Base-by-base conservation (phyloP, 495 filamentous ascomycete genomes). In the Massariosphaeria phaeospora region DNA sequence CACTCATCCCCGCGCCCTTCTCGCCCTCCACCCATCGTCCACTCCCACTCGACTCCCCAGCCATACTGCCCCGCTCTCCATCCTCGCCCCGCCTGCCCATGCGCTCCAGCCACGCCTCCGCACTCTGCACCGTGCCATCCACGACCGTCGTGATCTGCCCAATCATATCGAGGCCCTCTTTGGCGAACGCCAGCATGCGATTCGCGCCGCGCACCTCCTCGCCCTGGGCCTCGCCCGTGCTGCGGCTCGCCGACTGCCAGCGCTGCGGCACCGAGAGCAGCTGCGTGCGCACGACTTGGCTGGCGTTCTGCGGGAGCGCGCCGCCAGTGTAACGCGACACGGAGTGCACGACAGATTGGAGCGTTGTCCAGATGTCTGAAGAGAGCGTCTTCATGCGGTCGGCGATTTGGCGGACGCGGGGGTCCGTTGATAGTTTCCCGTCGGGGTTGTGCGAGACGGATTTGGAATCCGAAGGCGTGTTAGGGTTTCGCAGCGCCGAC, bases 141-240 rank as follows among this genome's bases (percentile, higher is more conserved):
- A 96, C 79, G 0, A 91, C 83, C 0, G 79, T 80, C 21, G 79
- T 86, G 35, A 97, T 88, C 65, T 94, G 86, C 0, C 78, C 74
- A 77, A 96, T 86, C 79, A 95, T 91, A 58, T 94, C 86, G 20
- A 97, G 75, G 2, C 88, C 87, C 67, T 95, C 90, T 54, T 84
- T 85, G 1, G 89, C 89, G 26, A 97, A 79, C 0, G 90, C 81
- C 10, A 96, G 62, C 29, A 89, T 88, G 13, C 83, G 72, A 53
- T 85, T 79, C 2, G 86, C 87, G 17, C 76, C 73, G 23, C 74
- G 63, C 8, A 57, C 79, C 69, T 39, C 76, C 59, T 72, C 70
- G 13, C 74, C 52, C 0, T 30, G 78, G 68, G 30, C 76, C 57
- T 71, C 70, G n/a, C 74, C 67, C 49, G 63, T 69, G 29, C 44